phyloP scores from a whole-genome alignment of 345 rosid species.

The Salix arbutifolia region DNA sequence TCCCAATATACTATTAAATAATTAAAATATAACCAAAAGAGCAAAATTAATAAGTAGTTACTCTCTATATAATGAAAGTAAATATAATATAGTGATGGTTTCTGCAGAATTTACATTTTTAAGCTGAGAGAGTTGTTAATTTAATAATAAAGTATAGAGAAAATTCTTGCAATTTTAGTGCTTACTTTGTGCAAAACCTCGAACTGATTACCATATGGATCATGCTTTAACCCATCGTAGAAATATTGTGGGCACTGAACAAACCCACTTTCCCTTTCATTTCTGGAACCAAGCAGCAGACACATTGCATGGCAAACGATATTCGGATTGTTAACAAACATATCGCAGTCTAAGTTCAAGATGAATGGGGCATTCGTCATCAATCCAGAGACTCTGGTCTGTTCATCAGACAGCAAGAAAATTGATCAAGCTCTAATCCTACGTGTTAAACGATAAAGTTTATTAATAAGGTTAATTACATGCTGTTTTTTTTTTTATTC shows the following conservation, averaged over 20 bases:
- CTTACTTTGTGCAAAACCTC: conserved; percentile 18
- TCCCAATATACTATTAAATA: conserved; percentile 17
- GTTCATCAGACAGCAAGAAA: neutral
- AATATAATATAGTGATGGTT: too few species aligned
- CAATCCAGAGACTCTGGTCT: conserved; percentile 66
- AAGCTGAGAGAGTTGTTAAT: too few species aligned
- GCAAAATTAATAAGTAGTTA: neutral
- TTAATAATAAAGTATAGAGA: neutral
- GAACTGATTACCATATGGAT: conserved; percentile 35
- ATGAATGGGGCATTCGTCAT: conserved; percentile 72
- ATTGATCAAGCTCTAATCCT: neutral
- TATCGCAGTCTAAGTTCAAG: conserved; percentile 78
- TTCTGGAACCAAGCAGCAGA: conserved; percentile 25
- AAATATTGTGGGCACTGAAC: conserved; percentile 52
- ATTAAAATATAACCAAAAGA: neutral
- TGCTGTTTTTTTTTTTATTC: too few species aligned
- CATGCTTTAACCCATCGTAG: conserved; percentile 35
- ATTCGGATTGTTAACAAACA: conserved; percentile 53
- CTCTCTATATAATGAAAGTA: too few species aligned
- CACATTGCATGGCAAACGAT: conserved; percentile 52
- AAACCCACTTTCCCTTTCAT: conserved; percentile 31
- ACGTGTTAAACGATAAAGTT: too few species aligned
- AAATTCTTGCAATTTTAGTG: too few species aligned
- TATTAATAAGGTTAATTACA: too few species aligned
- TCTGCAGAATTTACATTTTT: too few species aligned